Percentiles rank a stretch among this genome's conserved stretches.
Evolutionary conservation across 2,329 filamentous ascomycete genomes (phyloP).

Genomic region (Fusarium coicis): DNA sequence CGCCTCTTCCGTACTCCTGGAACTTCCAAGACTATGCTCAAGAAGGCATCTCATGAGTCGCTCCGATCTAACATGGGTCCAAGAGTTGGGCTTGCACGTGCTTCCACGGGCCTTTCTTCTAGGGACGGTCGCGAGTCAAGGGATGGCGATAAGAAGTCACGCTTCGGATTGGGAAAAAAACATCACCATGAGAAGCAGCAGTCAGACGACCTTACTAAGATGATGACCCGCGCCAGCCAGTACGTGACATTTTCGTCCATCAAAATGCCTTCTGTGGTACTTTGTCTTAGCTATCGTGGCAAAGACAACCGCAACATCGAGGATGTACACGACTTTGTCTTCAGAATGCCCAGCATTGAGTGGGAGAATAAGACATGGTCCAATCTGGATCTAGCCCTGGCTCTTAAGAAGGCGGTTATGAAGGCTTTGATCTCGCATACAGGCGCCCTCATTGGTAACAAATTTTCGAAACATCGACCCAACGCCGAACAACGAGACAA

Average conservation of each 20-base stretch:
- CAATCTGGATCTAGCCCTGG: conserved; percentile 91
- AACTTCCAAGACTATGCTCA: conserved; percentile 57
- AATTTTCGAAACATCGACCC: conserved; percentile 89
- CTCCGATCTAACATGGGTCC: conserved; percentile 57
- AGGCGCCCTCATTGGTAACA: conserved; percentile 96
- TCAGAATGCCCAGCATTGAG: conserved; percentile 91
- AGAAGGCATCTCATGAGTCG: conserved; percentile 68
- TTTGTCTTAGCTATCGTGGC: conserved; percentile 96
- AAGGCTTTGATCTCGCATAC: conserved; percentile 94
- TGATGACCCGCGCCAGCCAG: conserved; percentile 94
- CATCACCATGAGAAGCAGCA: conserved; percentile 67
- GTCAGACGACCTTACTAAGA: conserved; percentile 92
- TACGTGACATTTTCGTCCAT: conserved; percentile 98
- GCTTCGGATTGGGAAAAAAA: conserved; percentile 66
- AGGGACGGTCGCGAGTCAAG: conserved; percentile 53
- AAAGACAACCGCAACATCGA: conserved; percentile 95
- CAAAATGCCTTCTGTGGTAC: conserved; percentile 92
- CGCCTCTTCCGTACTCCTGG: conserved; percentile 60
- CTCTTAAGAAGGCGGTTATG: conserved; percentile 93
- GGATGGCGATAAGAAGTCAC: conserved; percentile 60
- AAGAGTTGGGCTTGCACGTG: conserved; percentile 56
- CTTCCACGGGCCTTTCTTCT: conserved; percentile 58
- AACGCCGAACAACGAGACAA: conserved; percentile 81
- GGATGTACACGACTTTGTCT: conserved; percentile 97
- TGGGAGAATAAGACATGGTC: conserved; percentile 99